Base-by-base conservation (phyloP, 2,329 filamentous ascomycete genomes). In the Colletotrichum nymphaeae region DNA sequence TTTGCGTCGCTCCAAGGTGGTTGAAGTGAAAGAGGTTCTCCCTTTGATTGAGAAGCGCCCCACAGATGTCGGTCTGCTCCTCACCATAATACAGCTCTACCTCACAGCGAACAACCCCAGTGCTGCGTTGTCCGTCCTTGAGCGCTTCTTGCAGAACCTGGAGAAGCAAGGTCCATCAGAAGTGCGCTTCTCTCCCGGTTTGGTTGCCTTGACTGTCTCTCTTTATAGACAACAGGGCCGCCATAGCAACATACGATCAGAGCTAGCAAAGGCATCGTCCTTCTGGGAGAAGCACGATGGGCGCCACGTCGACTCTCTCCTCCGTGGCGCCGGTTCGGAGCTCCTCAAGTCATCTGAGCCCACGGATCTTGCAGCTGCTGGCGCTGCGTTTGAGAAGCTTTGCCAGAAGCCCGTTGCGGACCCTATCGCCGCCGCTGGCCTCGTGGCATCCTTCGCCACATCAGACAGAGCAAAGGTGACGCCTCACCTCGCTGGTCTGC, bases 81-180 rank as follows among this genome's bases (percentile, higher is more conserved):
- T 98, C 52, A 95, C 94, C 11, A 89, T 95, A 69, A 88, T 96
- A 11, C 95, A 98, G 81, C 88, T 98, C 57, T 95, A 97, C 79
- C 86, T 97, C 19, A 87, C 91, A 63, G 90, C 88, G 53, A 90
- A 92, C 59, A 95, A 96, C 79, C 88, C 90, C 32, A 92, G 89
- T 35, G 91, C 93, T 4, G 96, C 96, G 5, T 89, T 95, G 46
- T 86, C 88, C n/a, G 86, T 94, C 6, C 86, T 98, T 2, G 93
- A 97, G 79, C 85, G 89, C 1, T 95, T 97, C 79, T 89, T 98
- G 68, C 88, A 88, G 74, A 89, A 89, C 11, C 87, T 98, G 1
- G 94, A 96, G 77, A 84, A 86, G 0, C 79, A 87, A 2, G 86
- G 88, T 19, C 87, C 92, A 71, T 86, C 91, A 69, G 91, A 95